phyloP scores from a whole-genome alignment of 2,329 filamentous ascomycete genomes.

The Cytospora piceicola region DNA sequence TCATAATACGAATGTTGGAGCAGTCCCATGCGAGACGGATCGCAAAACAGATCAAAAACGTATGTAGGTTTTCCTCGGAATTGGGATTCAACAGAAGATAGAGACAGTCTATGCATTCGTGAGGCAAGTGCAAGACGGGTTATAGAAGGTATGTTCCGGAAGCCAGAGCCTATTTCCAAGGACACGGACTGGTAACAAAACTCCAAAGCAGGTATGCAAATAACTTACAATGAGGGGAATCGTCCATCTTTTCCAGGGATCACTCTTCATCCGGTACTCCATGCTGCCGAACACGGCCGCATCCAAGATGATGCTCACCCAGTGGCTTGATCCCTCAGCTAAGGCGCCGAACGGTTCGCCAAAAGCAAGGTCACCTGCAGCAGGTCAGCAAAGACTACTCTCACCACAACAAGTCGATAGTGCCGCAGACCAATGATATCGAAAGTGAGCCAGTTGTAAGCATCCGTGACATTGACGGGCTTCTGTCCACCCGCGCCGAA shows the following conservation, averaged over 20 bases:
- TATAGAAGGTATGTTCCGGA: no score
- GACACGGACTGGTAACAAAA: no score
- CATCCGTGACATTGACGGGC: slow-evolving; percentile 34
- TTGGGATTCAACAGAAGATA: no score
- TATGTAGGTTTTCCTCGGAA: no score
- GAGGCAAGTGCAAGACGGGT: no score
- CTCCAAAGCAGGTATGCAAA: not conserved
- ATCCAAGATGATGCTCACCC: slow-evolving; percentile 21
- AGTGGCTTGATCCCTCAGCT: slow-evolving; percentile 22
- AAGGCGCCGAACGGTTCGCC: slow-evolving; percentile 31
- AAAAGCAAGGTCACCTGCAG: slow-evolving; percentile 36
- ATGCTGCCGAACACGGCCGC: slow-evolving; percentile 1
- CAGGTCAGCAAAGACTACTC: slow-evolving; percentile 15
- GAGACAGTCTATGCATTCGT: no score
- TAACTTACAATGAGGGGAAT: not conserved
- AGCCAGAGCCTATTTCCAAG: no score
- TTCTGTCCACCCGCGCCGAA: slow-evolving; percentile 14
- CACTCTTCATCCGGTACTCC: not conserved
- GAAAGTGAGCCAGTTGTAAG: slow-evolving; percentile 37
- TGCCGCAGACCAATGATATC: slow-evolving; percentile 38
- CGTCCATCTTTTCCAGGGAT: not conserved
- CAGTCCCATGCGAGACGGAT: no score
- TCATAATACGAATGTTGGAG: no score
- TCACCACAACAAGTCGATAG: not conserved
- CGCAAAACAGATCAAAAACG: no score